These are phyloP conservation scores for Phialocephala subalpina DNA, from an alignment of 2,329 filamentous ascomycete genomes.

Conservation along the genomic window DNA sequence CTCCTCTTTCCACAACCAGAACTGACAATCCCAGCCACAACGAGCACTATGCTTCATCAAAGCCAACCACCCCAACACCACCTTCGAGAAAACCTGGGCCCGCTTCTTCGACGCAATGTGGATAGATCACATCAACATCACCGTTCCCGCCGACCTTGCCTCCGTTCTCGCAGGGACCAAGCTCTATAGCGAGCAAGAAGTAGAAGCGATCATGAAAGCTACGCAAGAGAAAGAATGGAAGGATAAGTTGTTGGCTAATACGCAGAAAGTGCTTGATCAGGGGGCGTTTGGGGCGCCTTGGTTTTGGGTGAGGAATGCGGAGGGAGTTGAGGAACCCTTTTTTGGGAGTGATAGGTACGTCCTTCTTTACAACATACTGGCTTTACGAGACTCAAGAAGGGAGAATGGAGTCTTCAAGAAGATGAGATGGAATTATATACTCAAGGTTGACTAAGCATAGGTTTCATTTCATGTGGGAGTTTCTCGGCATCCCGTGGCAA, in stretches of 20 bases:
- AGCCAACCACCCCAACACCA: conserved; percentile 37
- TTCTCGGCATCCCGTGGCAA: conserved; percentile 66
- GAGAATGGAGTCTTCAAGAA: not conserved
- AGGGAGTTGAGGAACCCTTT: conserved; percentile 70
- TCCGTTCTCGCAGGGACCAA: conserved; percentile 46
- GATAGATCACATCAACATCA: conserved; percentile 67
- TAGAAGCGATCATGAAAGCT: conserved; percentile 62
- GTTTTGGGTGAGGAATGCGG: conserved; percentile 70
- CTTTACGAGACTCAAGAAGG: not conserved
- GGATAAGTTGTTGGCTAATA: conserved; percentile 62
- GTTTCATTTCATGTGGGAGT: conserved; percentile 74
- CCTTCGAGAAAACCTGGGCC: conserved; percentile 61
- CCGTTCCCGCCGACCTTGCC: conserved; percentile 61
- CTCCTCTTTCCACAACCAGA: conserved; percentile 38
- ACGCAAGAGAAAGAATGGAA: conserved; percentile 59
- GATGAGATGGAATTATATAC: not conserved
- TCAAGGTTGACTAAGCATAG: conserved; percentile 45
- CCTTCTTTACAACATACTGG: not conserved
- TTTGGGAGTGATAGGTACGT: conserved; percentile 77
- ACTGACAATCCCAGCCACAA: conserved; percentile 60
- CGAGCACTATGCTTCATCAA: conserved; percentile 17
- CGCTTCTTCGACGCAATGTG: conserved; percentile 69
- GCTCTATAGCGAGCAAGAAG: conserved; percentile 58
- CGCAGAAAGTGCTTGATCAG: conserved; percentile 65
- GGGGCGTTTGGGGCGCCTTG: conserved; percentile 83